A percentile compares a stretch with the other conserved stretches of the same genome.
These are phyloP conservation scores for Tardiomyces blankii DNA, from an alignment of 1,139 yeast species.

Conservation along the genomic window DNA sequence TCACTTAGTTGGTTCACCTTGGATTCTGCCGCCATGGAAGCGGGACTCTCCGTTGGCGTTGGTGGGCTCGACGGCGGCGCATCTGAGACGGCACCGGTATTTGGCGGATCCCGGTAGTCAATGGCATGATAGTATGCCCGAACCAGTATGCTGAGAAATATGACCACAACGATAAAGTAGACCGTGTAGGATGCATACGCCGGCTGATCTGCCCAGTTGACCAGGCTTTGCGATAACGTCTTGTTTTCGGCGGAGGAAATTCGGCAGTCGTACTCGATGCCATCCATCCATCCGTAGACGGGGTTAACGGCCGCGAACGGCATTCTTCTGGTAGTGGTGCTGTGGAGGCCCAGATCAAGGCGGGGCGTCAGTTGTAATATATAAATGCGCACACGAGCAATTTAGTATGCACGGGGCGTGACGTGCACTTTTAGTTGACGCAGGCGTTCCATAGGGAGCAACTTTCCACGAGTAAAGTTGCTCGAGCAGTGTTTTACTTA, in stretches of 20 bases:
- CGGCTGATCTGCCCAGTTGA: conserved; percentile 33
- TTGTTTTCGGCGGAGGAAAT: conserved; percentile 22
- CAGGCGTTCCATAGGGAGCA: too few relatives aligned
- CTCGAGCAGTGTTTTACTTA: too few relatives aligned
- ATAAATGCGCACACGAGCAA: background rate
- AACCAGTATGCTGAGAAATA: conserved; percentile 32
- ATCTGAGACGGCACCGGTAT: background rate
- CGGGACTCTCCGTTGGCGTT: background rate
- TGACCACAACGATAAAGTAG: conserved; percentile 33
- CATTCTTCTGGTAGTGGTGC: background rate
- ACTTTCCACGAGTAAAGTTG: too few relatives aligned
- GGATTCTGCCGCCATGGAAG: too few relatives aligned
- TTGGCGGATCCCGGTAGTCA: conserved; percentile 19
- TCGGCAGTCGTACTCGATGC: conserved; percentile 11
- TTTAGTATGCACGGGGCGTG: background rate
- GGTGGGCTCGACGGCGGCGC: background rate
- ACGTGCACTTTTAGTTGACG: too few relatives aligned
- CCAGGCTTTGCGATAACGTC: conserved; percentile 29
- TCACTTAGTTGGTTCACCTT: too few relatives aligned
- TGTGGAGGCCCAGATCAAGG: too few relatives aligned
- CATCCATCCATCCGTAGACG: conserved; percentile 4
- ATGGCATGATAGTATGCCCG: conserved; percentile 28
- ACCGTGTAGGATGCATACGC: conserved; percentile 36
- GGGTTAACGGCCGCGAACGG: background rate
- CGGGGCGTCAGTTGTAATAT: background rate